These are phyloP conservation scores for Boletus semigastroideus DNA, from an alignment of 1,284 basidiomycete species.

Conservation along the genomic window DNA sequence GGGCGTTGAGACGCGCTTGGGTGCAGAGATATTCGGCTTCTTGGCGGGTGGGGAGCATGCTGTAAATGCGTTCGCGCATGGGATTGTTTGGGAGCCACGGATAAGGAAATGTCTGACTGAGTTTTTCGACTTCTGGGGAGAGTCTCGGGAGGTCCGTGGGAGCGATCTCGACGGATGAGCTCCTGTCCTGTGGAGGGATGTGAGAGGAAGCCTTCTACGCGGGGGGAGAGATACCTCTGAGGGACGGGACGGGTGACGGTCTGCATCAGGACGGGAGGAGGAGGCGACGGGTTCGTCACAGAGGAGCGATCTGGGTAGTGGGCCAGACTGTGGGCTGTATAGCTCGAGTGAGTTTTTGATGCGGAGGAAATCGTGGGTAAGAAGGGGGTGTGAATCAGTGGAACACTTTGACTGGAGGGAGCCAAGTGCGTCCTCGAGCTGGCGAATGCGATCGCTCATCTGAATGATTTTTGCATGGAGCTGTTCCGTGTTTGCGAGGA, in stretches of 20 bases:
- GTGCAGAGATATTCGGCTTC: slow-evolving; percentile 59
- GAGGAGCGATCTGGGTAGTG: not conserved
- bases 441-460: slow-evolving; percentile 65
- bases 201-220: not conserved
- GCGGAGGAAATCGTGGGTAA: slow-evolving; percentile 54
- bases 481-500: slow-evolving; percentile 72
- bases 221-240: slow-evolving; percentile 25
- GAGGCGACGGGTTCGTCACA: slow-evolving; percentile 20
- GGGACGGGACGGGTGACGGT: slow-evolving; percentile 9
- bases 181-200: slow-evolving; percentile 20
- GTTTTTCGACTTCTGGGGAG: slow-evolving; percentile 54
- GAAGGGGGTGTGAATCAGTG: slow-evolving; percentile 53
- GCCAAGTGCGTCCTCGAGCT: slow-evolving; percentile 63
- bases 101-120: slow-evolving; percentile 63
- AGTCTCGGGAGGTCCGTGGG: slow-evolving; percentile 25
- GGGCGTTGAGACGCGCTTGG: slow-evolving; percentile 59
- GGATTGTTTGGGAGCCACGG: slow-evolving; percentile 55
- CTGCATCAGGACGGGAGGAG: slow-evolving; percentile 5
- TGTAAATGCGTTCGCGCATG: slow-evolving; percentile 57
- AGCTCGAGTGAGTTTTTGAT: slow-evolving; percentile 68
- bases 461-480: slow-evolving; percentile 70
- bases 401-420: slow-evolving; percentile 28
- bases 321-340: slow-evolving; percentile 43
- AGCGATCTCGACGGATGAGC: slow-evolving; percentile 26
- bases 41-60: slow-evolving; percentile 53